phyloP scores from a whole-genome alignment of 441 rosid genomes.

The Hura crepitans region DNA sequence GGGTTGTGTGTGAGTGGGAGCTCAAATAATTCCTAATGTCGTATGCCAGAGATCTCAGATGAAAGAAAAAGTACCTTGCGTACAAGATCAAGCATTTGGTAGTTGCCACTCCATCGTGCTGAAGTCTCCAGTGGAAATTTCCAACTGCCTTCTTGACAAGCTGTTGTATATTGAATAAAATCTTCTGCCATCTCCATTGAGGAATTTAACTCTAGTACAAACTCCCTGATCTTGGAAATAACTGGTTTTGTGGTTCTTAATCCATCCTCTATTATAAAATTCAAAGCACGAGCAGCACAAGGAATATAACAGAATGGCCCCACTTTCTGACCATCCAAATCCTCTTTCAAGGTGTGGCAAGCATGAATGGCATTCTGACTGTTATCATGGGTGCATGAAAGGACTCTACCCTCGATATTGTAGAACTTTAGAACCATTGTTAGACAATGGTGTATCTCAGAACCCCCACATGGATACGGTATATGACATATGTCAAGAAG shows the following conservation, averaged over 20 bases:
- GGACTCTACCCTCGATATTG: constrained; percentile 57
- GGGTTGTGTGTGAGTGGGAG: not conserved
- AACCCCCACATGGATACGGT: constrained; percentile 66
- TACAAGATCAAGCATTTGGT: constrained; percentile 79
- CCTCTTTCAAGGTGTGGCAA: constrained; percentile 68
- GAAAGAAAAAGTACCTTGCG: constrained; percentile 49
- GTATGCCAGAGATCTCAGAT: constrained; percentile 3
- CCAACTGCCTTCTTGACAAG: constrained; percentile 85
- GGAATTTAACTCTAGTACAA: constrained; percentile 63
- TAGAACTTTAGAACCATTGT: constrained; percentile 58
- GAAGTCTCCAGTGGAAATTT: constrained; percentile 77
- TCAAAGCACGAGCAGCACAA: constrained; percentile 78
- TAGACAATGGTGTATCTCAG: constrained; percentile 61
- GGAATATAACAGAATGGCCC: constrained; percentile 82
- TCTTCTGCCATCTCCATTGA: constrained; percentile 56
- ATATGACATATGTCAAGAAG: constrained; percentile 72
- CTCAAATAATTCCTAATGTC: constrained; percentile 1
- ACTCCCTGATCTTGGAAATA: constrained; percentile 66
- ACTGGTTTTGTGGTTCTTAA: constrained; percentile 67
- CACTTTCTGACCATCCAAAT: constrained; percentile 61
- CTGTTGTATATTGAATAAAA: constrained; percentile 56
- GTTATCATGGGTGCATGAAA: constrained; percentile 88
- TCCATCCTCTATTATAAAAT: constrained; percentile 72
- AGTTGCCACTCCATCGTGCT: constrained; percentile 79
- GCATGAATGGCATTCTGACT: constrained; percentile 74